Conservation (phyloP, 2,329 filamentous ascomycete species). For the Madurella fahalii region DNA sequence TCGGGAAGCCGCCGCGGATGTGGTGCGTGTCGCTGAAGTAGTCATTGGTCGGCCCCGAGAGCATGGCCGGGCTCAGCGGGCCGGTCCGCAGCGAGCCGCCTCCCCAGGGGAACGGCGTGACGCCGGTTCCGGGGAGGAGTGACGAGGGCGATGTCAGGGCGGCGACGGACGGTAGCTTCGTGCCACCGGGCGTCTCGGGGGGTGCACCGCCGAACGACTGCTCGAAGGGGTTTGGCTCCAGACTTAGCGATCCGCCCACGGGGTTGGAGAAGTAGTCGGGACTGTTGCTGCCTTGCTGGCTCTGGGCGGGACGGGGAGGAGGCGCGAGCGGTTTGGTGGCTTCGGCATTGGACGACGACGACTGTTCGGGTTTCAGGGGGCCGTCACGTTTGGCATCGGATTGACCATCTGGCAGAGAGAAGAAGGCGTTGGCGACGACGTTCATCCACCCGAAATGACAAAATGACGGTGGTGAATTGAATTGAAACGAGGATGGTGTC, state of each 20-base stretch:
- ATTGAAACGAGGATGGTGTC: neutral
- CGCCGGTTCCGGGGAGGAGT: constrained; percentile 68
- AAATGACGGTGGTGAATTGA: constrained; percentile 20
- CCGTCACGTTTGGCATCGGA: constrained; percentile 37
- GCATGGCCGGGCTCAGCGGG: constrained; percentile 94
- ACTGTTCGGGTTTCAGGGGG: constrained; percentile 45
- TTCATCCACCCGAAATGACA: constrained; percentile 17
- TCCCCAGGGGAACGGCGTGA: constrained; percentile 73
- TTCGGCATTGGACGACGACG: constrained; percentile 53
- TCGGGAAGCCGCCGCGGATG: constrained; percentile 80
- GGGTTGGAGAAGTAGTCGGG: constrained; percentile 66
- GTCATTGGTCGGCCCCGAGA: constrained; percentile 78
- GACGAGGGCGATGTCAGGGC: constrained; percentile 86
- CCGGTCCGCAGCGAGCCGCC: constrained; percentile 83
- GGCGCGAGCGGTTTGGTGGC: constrained; percentile 63
- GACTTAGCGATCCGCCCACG: constrained; percentile 53
- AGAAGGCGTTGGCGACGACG: constrained; percentile 20
- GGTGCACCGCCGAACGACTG: constrained; percentile 74
- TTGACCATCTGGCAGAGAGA: constrained; percentile 15
- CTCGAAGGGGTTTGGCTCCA: constrained; percentile 95
- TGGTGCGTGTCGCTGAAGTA: constrained; percentile 82
- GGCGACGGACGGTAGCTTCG: constrained; percentile 83
- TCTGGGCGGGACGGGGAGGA: constrained; percentile 61
- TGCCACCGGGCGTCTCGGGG: constrained; percentile 76
- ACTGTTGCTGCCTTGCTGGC: constrained; percentile 40